Base-by-base conservation (phyloP, 2,329 filamentous ascomycete species). In the Didymella pinodella region DNA sequence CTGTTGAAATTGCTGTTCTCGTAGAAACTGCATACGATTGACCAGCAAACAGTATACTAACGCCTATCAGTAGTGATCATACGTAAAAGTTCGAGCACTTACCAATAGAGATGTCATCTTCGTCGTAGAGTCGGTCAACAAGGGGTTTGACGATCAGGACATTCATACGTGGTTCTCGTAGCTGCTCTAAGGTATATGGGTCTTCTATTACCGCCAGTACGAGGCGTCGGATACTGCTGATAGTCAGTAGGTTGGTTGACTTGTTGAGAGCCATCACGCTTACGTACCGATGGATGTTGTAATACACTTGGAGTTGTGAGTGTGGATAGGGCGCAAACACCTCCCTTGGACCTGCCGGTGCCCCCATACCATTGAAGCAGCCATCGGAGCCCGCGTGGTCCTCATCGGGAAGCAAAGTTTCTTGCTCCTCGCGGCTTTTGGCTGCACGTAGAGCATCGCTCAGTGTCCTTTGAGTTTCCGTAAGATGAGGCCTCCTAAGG, bases 101-200 rank as follows among this genome's bases (percentile, higher is more conserved):
- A 89, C 88, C 84, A 54, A 93, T 88, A 1, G 91, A 94, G 38
- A 93, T 88, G 79, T 95, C 92, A 59, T 91, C 85, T 58, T 88
- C 83, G 68, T 91, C 88, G 73, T 92, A 95, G 8, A 94, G 84
- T 73, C 91, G 90, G 73, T 95, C 90, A n/a, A 95, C 90, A 26
- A 95, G 79, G 0, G 92, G 92, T 57, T 92, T 86, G 20, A 95
- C 88, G 44, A 95, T 88, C 1, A 89, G 84, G 49, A 91, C 85
- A 73, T 95, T 95, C 82, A 95, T 92, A 58, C 91, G 86, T 54
- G 92, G 88, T 74, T 92, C 90, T 69, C 89, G 86, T 63, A 96
- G 81, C 80, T 95, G 91, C 66, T 93, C 90, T 55, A 90, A 80
- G 56, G 87, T 91, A 71, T 88, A 88, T 25, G 85, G 85, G 73